Base-by-base conservation (phyloP, 495 filamentous ascomycete species). In the Penicillium atrosanguineum region DNA sequence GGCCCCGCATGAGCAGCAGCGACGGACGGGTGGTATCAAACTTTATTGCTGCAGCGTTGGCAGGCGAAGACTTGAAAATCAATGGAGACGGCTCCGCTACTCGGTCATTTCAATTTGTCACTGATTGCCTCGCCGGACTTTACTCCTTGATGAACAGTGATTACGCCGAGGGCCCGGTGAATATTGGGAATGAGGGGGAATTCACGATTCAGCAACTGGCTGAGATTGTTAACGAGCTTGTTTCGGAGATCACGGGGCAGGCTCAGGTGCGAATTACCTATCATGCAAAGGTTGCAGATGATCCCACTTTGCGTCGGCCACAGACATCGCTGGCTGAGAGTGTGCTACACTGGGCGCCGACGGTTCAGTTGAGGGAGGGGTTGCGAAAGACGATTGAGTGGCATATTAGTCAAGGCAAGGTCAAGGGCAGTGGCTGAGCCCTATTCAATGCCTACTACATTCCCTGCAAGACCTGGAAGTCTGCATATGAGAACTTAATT, bases 171-270 rank as follows among this genome's bases (percentile, higher is more conserved):
- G 54, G 44, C 1, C 55, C 58, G 3, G 52, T 65, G 18, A 65
- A 61, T 42, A 65, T 65, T 26, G 62, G 62, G 0, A 65, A 65
- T 37, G 52, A 56, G 31, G 53, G 44, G 16, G 62, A 64, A 26
- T 46, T 59, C 14, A 52, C 52, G 0, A 53, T 61, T 23, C 42
- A 45, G 36, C 16, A 56, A 7, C 29, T 61, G n/a, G 62, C 58
- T 4, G 58, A 59, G 3, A 34, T 52, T 26, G 44, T 56, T 11
- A 44, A 47, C 9, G 51, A 48, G n/a, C 45, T 53, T 42, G 47
- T 62, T 15, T 34, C 51, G 12, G 31, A 50, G 16, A 52, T 52
- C 43, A 52, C 46, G 4, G 37, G 48, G 0, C 25, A 19, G 16
- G 7, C 52, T 4, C 40, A 29, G 14, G 57, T 55, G 5, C 14